Conservation (phyloP, 352 stramenopile genomes). For the Plasmopara viticola region DNA sequence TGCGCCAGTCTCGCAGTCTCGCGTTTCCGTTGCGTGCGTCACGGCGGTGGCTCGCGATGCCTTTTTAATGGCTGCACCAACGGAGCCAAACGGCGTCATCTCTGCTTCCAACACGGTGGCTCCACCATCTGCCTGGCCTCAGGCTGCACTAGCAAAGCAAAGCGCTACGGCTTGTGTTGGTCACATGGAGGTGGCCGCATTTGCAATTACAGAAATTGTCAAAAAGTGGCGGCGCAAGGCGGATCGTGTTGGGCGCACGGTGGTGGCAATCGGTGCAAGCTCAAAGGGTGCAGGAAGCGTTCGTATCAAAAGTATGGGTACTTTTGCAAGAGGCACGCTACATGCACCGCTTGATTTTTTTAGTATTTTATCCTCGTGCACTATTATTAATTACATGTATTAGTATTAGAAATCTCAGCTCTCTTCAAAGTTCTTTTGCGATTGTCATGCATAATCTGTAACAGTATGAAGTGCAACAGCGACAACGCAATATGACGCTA, state of each 20-base stretch:
- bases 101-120: conserved; percentile 72
- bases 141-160: conserved; percentile 63
- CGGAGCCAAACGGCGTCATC: conserved; percentile 65
- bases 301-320: conserved; percentile 78
- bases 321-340: conserved; percentile 52
- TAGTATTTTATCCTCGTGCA: too few relatives aligned
- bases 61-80: conserved; percentile 54
- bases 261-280: conserved; percentile 61
- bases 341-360: conserved; percentile 23
- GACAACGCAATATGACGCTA: too few relatives aligned
- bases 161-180: conserved; percentile 80
- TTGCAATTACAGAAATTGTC: conserved; percentile 47
- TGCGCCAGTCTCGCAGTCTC: conserved; percentile 61
- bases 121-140: conserved; percentile 61
- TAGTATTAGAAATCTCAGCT: too few relatives aligned
- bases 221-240: conserved; percentile 60
- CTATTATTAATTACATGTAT: too few relatives aligned
- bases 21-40: conserved; percentile 47
- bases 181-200: conserved; percentile 70
- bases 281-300: conserved; percentile 59
- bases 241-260: conserved; percentile 74
- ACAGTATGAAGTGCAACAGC: too few relatives aligned
- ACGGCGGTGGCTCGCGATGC: conserved; percentile 53
- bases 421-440: too few relatives aligned
- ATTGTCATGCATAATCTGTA: too few relatives aligned